Evolutionary conservation across 2,329 filamentous ascomycete genomes (phyloP), one percentile per base, ranked within the genome.

Genomic region (Cladophialophora psammophila): DNA sequence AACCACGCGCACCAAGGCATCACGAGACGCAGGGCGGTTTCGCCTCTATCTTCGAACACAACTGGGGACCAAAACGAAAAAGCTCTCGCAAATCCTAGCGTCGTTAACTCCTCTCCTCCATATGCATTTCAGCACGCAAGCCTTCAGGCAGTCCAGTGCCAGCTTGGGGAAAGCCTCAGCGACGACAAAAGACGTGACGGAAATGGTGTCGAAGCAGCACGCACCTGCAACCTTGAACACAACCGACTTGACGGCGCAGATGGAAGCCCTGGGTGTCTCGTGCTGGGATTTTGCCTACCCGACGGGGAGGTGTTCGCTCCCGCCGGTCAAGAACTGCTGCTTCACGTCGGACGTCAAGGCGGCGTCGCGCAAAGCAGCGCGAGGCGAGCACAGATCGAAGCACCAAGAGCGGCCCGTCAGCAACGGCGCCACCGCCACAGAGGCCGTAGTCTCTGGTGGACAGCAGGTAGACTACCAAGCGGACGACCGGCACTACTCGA

Each of bases 231-330:
- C 32, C n/a, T 12, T 38, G 18, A 55, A 34, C 26, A 60, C 13
- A 1, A 5, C 54, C 34, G 38, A 56, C 9, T 18, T 40, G 20
- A 18, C 59, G 35, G 13, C 45, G 20, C 13, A 63, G 7, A 60
- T 67, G 65, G 60, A 63, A 40, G 36, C 48, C n/a, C 61, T 20
- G 42, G 65, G 65, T 61, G 45, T 67, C 9, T 55, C 65, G 18
- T 67, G 56, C 53, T 69, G 67, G 67, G 67, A 69, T 38, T 69
- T 69, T 36, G 67, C 67, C 31, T 69, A 69, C 20, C 26, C 60
- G 13, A 60, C 48, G 3, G 67, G 67, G 9, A 56, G 38, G 52
- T 69, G 64, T 54, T 13, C 35, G n/a, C 45, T 64, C 8, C 20
- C 59, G 9, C 48, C 42, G 13, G 31, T n/a, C 56, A 57, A 20